Evolutionary conservation across 805 yeast species (phyloP), one percentile per base, ranked within the genome.

Genomic region (Pichia scutulata): DNA sequence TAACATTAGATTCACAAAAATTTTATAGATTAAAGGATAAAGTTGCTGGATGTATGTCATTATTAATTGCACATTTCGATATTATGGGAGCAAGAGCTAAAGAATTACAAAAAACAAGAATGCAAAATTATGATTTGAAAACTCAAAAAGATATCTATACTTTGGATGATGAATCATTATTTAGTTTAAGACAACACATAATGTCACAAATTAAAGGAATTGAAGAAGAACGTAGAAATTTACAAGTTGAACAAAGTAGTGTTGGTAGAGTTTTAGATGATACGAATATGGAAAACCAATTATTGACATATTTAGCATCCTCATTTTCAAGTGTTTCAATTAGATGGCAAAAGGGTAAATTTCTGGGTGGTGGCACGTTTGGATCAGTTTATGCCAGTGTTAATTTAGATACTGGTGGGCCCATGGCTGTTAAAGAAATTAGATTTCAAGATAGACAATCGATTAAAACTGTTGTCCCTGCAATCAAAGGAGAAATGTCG

Each of bases 41-140:
- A 61, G 96, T 93, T 43, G 95, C 97, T 1, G 86, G 95, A 1
- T 89, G 97, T 68, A 88, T 93, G 89, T 83, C 97, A 1, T 71
- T 93, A 47, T 72, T 93, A 52, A 92, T 93, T 55, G 88, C 97
- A 0, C 98, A 93, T 69, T 93, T 93, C 62, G 99, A 93, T 68
- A 89, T 93, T 47, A 93, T 92, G 97, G 98, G 98, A 45, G 97
- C 97, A 0, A 77, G 98, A 60, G 86, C 96, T 1, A 84, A 81
- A 58, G 88, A 84, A 60, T 74, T 80, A 12, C 82, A 76, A 60
- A 74, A 74, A 64, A 72, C 75, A 57, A 73, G 77, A 58, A 71
- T 78, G 67, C 69, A 75, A 60, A 77, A 75, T 64, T 75, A 80
- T 74, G 54, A 69, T 68, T 78, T 64, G 68, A 76, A 70, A 50